phyloP scores from a whole-genome alignment of 768 basidiomycete species.

The Ramaria sp. region DNA sequence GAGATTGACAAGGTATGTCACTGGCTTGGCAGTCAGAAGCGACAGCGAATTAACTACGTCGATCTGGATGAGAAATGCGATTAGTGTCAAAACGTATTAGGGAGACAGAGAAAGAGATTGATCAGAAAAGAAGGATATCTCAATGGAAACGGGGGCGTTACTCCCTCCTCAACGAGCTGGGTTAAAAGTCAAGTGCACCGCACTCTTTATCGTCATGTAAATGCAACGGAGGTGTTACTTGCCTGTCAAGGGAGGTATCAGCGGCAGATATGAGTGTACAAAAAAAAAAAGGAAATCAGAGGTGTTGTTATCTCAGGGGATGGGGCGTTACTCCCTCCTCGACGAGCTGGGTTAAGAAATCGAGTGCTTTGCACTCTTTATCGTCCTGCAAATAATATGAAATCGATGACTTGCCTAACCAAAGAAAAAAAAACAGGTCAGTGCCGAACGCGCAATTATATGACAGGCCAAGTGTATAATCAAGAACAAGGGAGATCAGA shows the following conservation, averaged over 20 bases:
- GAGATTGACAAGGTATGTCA: constrained; percentile 96
- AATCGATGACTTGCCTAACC: not conserved
- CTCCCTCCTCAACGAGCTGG: constrained; percentile 95
- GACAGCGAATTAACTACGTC: constrained; percentile 83
- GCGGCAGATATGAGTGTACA: not conserved
- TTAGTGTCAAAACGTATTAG: constrained; percentile 9
- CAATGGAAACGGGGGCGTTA: constrained; percentile 54
- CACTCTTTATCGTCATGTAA: constrained; percentile 69
- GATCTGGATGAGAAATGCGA: constrained; percentile 39
- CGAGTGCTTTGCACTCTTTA: constrained; percentile 68
- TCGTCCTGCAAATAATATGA: constrained; percentile 36
- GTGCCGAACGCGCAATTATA: not conserved
- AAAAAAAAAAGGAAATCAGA: constrained; percentile 14
- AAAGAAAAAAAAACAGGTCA: not conserved
- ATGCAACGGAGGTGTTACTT: constrained; percentile 15
- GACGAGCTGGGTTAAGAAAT: constrained; percentile 84
- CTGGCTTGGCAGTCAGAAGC: constrained; percentile 92
- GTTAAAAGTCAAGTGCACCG: constrained; percentile 60
- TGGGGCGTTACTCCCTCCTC: constrained; percentile 91
- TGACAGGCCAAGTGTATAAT: not conserved
- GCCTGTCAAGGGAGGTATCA: too few species aligned
- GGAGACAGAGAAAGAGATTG: not conserved
- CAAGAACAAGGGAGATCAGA: not conserved
- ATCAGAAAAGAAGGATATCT: not conserved
- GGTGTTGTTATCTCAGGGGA: constrained; percentile 49